Base-by-base conservation (phyloP, 108 stramenopile genomes). In the Licmophora abbreviata region DNA sequence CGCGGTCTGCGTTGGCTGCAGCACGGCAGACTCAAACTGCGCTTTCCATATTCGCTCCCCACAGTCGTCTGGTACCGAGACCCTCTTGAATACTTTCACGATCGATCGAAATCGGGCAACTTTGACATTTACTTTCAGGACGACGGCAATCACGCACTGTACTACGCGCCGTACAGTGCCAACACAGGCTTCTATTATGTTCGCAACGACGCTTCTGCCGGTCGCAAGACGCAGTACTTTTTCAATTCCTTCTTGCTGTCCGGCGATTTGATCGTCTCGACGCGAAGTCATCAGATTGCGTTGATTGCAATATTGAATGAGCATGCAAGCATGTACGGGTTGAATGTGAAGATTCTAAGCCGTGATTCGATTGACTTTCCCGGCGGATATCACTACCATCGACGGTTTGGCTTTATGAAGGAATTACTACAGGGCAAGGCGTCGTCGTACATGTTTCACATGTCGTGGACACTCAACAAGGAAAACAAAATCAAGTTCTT, bases 161-260 rank as follows among this genome's bases (percentile, higher is more conserved):
- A 77, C 3, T 88, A 87, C 44, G 77, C 80, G 8, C 85, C 85
- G 9, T 87, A 83, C 56, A 27, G 26, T 42, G 14, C 41, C 10
- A 34, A 31, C 29, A 29, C 51, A 58, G 92, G 94, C 2, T 93
- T 93, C 59, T 96, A 93, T 57, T 94, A 79, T 38, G 81, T 96
- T 23, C 68, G 87, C 28, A 48, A 77, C 73, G 86, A 88, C 58
- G 55, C 54, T 27, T n/a, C n/a, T n/a, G n/a, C n/a, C n/a, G n/a
- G n/a, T n/a, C n/a, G n/a, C n/a, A 58, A 64, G 40, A 88, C 92
- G 10, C 48, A 74, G 42, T 80, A 85, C 53, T 73, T 93, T 4
- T 86, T 93, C 44, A 58, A 71, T 30, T 41, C 58, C 25, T 48
- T 93, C 25, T 41, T 89, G 23, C 63, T 63, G 42, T 24, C 49